A percentile compares a stretch with the other conserved stretches of the same genome.
These are phyloP conservation scores for Arthrobotrys entomopaga DNA, from an alignment of 2,329 filamentous ascomycete species.

Conservation along the genomic window DNA sequence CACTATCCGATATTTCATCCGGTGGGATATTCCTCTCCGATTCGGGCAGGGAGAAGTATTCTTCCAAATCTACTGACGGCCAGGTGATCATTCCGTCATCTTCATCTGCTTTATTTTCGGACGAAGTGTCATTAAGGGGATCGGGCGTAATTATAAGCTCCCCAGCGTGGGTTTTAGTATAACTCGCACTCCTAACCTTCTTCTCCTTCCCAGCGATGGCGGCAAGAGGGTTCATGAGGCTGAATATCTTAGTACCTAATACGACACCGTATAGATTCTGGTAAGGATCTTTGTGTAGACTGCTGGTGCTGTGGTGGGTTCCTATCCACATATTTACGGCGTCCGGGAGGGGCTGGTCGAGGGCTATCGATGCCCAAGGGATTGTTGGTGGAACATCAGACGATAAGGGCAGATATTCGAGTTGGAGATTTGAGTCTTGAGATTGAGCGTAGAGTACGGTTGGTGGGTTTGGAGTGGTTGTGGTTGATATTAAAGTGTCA, in stretches of 20 bases:
- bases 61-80: slow-evolving; percentile 33
- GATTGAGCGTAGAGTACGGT: slow-evolving; percentile 76
- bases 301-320: slow-evolving; percentile 74
- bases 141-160: slow-evolving; percentile 58
- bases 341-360: slow-evolving; percentile 71
- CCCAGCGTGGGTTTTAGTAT: slow-evolving; percentile 61
- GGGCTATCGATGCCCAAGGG: slow-evolving; percentile 77
- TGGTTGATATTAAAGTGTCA: slow-evolving; percentile 60
- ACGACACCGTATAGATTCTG: slow-evolving; percentile 86
- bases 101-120: neutral
- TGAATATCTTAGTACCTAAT: slow-evolving; percentile 77
- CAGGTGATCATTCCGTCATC: slow-evolving; percentile 31
- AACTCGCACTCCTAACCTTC: slow-evolving; percentile 69
- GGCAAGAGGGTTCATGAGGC: slow-evolving; percentile 76
- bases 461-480: slow-evolving; percentile 61
- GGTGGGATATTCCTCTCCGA: neutral
- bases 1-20: slow-evolving; percentile 61
- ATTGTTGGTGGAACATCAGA: slow-evolving; percentile 72
- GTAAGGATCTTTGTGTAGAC: slow-evolving; percentile 83
- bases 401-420: slow-evolving; percentile 75
- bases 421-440: slow-evolving; percentile 82
- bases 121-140: slow-evolving; percentile 38
- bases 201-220: slow-evolving; percentile 76
- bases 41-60: slow-evolving; percentile 40
- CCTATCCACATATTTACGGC: slow-evolving; percentile 87